Evolutionary conservation across 208 protist genomes (phyloP).

Genomic region (Leishmania amazonensis): DNA sequence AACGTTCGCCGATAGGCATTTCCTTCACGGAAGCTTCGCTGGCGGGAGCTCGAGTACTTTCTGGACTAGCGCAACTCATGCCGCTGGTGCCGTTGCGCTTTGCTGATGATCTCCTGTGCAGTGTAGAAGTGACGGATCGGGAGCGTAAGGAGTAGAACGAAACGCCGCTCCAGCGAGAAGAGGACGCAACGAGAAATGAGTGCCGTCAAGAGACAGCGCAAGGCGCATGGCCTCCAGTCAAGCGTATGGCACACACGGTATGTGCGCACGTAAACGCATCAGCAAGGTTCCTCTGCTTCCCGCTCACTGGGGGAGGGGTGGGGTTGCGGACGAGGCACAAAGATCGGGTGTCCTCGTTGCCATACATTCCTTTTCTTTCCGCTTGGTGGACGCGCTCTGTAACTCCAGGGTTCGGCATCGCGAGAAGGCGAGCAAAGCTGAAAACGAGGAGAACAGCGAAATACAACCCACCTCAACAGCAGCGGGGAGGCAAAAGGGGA

Average conservation of each 20-base stretch:
- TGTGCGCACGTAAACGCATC: not conserved
- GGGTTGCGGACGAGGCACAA: not conserved
- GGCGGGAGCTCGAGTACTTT: not conserved
- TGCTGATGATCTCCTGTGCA: not conserved
- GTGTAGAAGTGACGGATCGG: not conserved
- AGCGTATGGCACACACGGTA: not conserved
- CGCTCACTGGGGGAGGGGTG: not conserved
- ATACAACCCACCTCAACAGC: not conserved
- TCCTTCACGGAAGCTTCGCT: not conserved
- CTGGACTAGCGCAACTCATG: not conserved
- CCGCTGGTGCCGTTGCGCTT: not conserved
- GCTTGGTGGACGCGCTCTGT: not conserved
- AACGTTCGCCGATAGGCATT: slow-evolving; percentile 14
- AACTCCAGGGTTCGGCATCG: not conserved
- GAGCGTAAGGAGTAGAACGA: not conserved
- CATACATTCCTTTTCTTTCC: not conserved
- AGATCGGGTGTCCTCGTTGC: not conserved
- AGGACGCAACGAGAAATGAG: not conserved
- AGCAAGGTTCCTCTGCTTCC: not conserved
- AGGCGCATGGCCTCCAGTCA: not conserved
- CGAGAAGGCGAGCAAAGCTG: not conserved
- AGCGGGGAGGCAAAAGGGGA: not conserved
- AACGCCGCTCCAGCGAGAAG: not conserved
- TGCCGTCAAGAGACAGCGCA: not conserved
- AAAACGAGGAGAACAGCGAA: not conserved